Conservation (phyloP, 2,329 filamentous ascomycete species). For the Botrytis galanthina region DNA sequence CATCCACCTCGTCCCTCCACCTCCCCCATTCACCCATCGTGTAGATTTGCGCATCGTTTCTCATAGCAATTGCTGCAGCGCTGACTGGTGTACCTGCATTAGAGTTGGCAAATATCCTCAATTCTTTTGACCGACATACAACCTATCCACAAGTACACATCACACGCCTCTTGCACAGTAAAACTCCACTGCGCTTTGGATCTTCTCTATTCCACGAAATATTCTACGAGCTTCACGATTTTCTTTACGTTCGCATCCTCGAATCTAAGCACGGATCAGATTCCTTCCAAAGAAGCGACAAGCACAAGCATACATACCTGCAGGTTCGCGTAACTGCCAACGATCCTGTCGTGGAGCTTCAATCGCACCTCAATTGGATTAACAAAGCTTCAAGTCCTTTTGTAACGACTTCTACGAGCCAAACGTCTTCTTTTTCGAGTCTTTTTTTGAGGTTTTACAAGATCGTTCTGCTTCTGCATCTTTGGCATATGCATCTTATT, state of each 20-base stretch:
- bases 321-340: conserved; percentile 38
- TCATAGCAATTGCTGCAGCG: conserved; percentile 34
- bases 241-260: conserved; percentile 32
- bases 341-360: conserved; percentile 38
- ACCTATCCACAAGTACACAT: conserved; percentile 22
- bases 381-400: conserved; percentile 33
- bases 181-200: conserved; percentile 12
- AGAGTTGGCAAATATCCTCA: conserved; percentile 37
- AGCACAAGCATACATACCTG: conserved; percentile 40
- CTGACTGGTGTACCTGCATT: conserved; percentile 40
- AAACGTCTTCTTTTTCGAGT: conserved; percentile 41
- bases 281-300: conserved; percentile 33
- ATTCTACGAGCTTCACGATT: conserved; percentile 34
- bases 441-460: conserved; percentile 34
- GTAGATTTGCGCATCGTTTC: conserved; percentile 25
- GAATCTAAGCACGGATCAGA: conserved; percentile 37
- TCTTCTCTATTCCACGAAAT: conserved; percentile 18
- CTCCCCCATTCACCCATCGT: conserved; percentile 17
- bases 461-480: conserved; percentile 27
- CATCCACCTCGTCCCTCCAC: conserved; percentile 20
- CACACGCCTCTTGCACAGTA: conserved; percentile 22
- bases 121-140: conserved; percentile 29
- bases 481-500: conserved; percentile 33
- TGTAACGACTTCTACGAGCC: conserved; percentile 46
- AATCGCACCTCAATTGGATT: conserved; percentile 40